Evolutionary conservation across 805 yeast species (phyloP).

Genomic region (Saccharomycopsis fermentans): DNA sequence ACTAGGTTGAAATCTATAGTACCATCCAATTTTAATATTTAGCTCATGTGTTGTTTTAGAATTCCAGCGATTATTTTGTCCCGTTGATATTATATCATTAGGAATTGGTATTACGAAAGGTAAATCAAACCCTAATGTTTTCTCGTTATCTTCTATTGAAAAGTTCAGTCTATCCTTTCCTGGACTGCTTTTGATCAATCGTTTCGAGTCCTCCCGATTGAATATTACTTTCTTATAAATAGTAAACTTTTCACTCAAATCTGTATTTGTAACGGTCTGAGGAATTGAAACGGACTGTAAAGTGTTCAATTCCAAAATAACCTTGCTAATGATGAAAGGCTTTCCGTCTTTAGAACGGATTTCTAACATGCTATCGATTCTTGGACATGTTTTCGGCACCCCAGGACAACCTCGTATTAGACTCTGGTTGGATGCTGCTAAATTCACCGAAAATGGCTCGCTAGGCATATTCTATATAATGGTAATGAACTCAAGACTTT

Average conservation of each 20-base stretch:
- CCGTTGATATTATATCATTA: constrained; percentile 43
- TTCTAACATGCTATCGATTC: constrained; percentile 47
- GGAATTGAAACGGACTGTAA: constrained; percentile 38
- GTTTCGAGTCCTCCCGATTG: constrained; percentile 18
- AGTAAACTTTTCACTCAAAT: constrained; percentile 27
- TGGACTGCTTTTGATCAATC: not conserved
- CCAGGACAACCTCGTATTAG: constrained; percentile 62
- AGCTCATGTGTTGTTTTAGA: constrained; percentile 40
- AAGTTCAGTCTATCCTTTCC: constrained; percentile 10
- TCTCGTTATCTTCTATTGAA: constrained; percentile 25
- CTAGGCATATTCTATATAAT: constrained; percentile 4
- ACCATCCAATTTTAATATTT: constrained; percentile 25
- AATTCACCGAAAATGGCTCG: constrained; percentile 22
- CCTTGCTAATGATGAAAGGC: constrained; percentile 37
- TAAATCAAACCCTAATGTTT: constrained; percentile 44
- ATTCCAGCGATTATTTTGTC: constrained; percentile 36
- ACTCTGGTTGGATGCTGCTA: constrained; percentile 44
- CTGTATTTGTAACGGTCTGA: constrained; percentile 28
- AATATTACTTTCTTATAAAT: constrained; percentile 29
- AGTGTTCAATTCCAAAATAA: constrained; percentile 40
- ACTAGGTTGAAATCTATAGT: constrained; percentile 5
- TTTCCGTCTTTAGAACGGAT: constrained; percentile 40
- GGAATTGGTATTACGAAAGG: constrained; percentile 51
- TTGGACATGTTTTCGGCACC: constrained; percentile 48
- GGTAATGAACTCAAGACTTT: not conserved